These are phyloP conservation scores for Boletus vermiculosoides DNA, from an alignment of 768 basidiomycete genomes.

Conservation along the genomic window DNA sequence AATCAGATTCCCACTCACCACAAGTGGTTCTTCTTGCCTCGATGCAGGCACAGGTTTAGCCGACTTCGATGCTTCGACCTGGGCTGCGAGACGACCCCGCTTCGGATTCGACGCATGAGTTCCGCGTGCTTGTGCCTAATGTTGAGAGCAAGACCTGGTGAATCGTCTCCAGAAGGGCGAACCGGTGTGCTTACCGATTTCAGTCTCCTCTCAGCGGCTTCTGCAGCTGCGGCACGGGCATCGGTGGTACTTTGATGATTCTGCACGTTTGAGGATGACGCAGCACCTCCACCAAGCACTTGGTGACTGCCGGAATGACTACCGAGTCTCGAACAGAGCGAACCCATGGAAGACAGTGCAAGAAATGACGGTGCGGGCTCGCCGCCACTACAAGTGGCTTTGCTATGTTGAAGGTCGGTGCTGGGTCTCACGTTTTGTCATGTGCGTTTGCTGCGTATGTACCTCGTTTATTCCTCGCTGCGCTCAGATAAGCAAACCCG, in stretches of 20 bases:
- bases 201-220: constrained; percentile 60
- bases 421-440: constrained; percentile 18
- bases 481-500: constrained; percentile 5
- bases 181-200: constrained; percentile 46
- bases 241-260: constrained; percentile 34
- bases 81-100: constrained; percentile 42
- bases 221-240: constrained; percentile 56
- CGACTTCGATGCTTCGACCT: constrained; percentile 41
- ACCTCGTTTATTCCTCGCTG: constrained; percentile 24
- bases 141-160: constrained; percentile 15
- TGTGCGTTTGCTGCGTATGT: constrained; percentile 5
- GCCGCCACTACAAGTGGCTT: background rate
- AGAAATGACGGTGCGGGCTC: background rate
- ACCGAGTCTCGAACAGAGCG: constrained; percentile 53
- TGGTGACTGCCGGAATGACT: constrained; percentile 46
- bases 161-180: constrained; percentile 21
- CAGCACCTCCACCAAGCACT: constrained; percentile 42
- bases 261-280: constrained; percentile 22
- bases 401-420: background rate
- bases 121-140: constrained; percentile 43
- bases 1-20: constrained; percentile 40
- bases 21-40: constrained; percentile 40
- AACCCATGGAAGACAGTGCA: constrained; percentile 45
- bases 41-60: constrained; percentile 37
- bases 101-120: constrained; percentile 45